These are phyloP conservation scores for Athelia psychrophila DNA, from an alignment of 1,284 basidiomycete species.

Conservation along the genomic window DNA sequence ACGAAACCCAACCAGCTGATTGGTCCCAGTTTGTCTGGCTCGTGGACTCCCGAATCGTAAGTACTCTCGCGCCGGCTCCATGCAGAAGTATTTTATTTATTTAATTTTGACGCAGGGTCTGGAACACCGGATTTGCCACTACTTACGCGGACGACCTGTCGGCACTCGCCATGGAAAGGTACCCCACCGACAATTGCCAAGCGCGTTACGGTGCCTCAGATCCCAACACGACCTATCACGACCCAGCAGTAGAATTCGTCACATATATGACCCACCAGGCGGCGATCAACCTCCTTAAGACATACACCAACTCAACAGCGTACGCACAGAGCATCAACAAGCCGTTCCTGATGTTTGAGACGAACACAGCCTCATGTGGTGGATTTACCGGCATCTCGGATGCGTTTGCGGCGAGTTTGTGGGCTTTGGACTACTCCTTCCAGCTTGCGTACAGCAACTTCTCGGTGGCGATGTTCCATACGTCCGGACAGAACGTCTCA, in stretches of 20 bases:
- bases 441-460: slow-evolving; percentile 36
- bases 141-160: slow-evolving; percentile 42
- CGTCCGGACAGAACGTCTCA: slow-evolving; percentile 37
- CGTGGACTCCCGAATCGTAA: slow-evolving; percentile 47
- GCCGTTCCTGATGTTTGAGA: slow-evolving; percentile 62
- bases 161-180: slow-evolving; percentile 54
- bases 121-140: slow-evolving; percentile 56
- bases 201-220: slow-evolving; percentile 37
- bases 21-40: slow-evolving; percentile 53
- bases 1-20: slow-evolving; percentile 48
- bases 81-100: too few relatives aligned
- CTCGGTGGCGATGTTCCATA: slow-evolving; percentile 30
- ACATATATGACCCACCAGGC: slow-evolving; percentile 58
- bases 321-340: slow-evolving; percentile 46
- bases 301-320: slow-evolving; percentile 47
- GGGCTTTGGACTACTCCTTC: slow-evolving; percentile 39
- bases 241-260: slow-evolving; percentile 53
- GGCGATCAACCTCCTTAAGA: slow-evolving; percentile 38
- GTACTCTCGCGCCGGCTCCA: too few relatives aligned
- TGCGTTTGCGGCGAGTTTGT: slow-evolving; percentile 47
- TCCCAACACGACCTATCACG: slow-evolving; percentile 28
- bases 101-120: slow-evolving; percentile 32
- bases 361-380: slow-evolving; percentile 80
- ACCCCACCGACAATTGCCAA: slow-evolving; percentile 50
- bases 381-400: slow-evolving; percentile 33